A percentile compares a stretch with the other conserved stretches of the same genome.
These are phyloP conservation scores for Mycena leptocephala DNA, from an alignment of 768 basidiomycete species.

Conservation along the genomic window DNA sequence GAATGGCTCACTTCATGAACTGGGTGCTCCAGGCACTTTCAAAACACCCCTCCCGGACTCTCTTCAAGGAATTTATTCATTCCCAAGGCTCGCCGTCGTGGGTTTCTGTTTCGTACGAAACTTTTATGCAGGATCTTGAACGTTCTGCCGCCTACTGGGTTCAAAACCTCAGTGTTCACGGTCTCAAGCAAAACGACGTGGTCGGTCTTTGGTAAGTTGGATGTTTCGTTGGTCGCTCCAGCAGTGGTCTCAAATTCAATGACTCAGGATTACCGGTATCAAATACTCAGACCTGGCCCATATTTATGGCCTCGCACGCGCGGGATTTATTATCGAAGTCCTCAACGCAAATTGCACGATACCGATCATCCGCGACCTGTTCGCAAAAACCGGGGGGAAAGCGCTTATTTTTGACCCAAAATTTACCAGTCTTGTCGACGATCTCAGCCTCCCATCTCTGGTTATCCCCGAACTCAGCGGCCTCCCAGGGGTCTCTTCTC, in stretches of 20 bases:
- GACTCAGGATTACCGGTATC: slow-evolving; percentile 36
- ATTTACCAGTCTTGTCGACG: background rate
- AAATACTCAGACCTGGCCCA: slow-evolving; percentile 40
- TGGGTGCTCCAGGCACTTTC: background rate
- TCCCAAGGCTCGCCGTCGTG: background rate
- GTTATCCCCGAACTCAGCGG: background rate
- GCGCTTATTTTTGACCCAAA: slow-evolving; percentile 8
- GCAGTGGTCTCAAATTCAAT: background rate
- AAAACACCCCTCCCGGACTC: slow-evolving; percentile 5
- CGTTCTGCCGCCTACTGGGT: slow-evolving; percentile 14
- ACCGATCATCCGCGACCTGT: slow-evolving; percentile 6
- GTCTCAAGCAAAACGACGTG: background rate
- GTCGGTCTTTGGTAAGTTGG: slow-evolving; percentile 15
- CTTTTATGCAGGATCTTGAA: slow-evolving; percentile 7
- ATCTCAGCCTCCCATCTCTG: background rate
- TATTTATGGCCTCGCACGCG: slow-evolving; percentile 40
- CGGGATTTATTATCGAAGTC: slow-evolving; percentile 43
- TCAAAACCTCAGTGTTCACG: background rate
- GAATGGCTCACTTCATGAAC: slow-evolving; percentile 22
- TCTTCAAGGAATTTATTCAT: slow-evolving; percentile 11
- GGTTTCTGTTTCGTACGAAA: slow-evolving; percentile 12
- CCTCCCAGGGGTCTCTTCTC: background rate
- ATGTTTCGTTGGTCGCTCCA: background rate
- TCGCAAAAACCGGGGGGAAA: background rate
- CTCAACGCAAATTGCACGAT: slow-evolving; percentile 27